Base-by-base conservation (phyloP, 768 basidiomycete genomes). In the Candolleomyces aberdarensis region DNA sequence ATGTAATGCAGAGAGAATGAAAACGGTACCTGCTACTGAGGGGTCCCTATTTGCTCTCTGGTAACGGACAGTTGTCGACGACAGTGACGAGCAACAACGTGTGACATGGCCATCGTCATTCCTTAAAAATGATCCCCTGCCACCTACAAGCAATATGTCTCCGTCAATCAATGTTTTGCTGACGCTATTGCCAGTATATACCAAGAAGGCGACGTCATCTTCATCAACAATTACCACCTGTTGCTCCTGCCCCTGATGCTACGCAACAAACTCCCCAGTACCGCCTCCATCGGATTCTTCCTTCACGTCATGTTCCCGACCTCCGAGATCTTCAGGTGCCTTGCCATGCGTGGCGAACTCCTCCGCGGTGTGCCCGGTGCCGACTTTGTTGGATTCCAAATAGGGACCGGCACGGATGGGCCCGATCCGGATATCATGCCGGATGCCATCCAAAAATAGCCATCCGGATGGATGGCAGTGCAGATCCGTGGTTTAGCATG, bases 151-250 rank as follows among this genome's bases (percentile, higher is more conserved):
- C 89, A 94, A 65, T 98, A 98, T 72, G 85, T 87, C 61, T 83
- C 89, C 11, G 94, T 96, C 62, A 99, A 99, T 77, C 81, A 89
- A 70, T 87, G 89, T 49, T 98, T 97, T 68, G 96, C 96, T 0
- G 85, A 91, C 50, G 82, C 83, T 47, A 95, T 98, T 71, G 85
- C 89, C 51, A 81, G 83, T 7, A 81, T 86, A 49, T 94, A 94
- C 74, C 81, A 85, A 64, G 91, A 93, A 22, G 96, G 96, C 53
- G 96, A 99, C 72, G 86, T 98, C 69, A 85, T 92, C 66, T 91
- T 88, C 88, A 82, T 92, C 3, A 94, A 99, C 74, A 96, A 98
- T 76, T 99, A 98, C 74, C 96, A 99, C 69, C 87, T 98, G 52
- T 89, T 97, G 80, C 87, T 98, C 53, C 85, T 97, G 9, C 96